phyloP scores from a whole-genome alignment of 2,329 filamentous ascomycete genomes.

The Reticulascus tulasneorum region DNA sequence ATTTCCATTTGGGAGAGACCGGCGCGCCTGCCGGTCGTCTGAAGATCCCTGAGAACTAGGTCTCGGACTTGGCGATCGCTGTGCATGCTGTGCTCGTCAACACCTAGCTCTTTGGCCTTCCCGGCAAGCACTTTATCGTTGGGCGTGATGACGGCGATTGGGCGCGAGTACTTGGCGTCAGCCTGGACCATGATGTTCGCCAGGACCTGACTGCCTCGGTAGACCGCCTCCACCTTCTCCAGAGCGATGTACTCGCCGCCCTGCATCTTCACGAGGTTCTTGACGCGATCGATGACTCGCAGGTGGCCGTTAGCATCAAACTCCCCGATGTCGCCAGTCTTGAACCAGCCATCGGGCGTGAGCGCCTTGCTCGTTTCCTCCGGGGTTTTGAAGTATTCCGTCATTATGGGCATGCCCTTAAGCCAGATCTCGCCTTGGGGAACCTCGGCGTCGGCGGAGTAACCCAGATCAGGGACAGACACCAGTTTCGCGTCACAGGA shows the following conservation, averaged over 20 bases:
- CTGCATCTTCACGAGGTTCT: conserved; percentile 95
- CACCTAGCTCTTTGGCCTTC: conserved; percentile 56
- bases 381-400: conserved; percentile 78
- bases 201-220: conserved; percentile 74
- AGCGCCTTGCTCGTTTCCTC: conserved; percentile 78
- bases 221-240: conserved; percentile 91
- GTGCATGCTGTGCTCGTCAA: conserved; percentile 66
- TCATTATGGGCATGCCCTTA: conserved; percentile 69
- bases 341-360: conserved; percentile 90
- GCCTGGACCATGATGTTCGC: conserved; percentile 87
- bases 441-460: conserved; percentile 67
- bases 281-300: conserved; percentile 89
- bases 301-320: conserved; percentile 78
- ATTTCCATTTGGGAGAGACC: conserved; percentile 70
- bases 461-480: conserved; percentile 83
- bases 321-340: conserved; percentile 92
- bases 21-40: conserved; percentile 59
- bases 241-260: conserved; percentile 96
- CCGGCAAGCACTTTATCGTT: conserved; percentile 61
- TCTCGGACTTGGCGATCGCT: conserved; percentile 60
- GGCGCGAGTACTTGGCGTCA: conserved; percentile 68
- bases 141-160: conserved; percentile 74
- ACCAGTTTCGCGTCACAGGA: conserved; percentile 88
- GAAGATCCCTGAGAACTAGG: conserved; percentile 63
- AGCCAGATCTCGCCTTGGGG: conserved; percentile 94